A percentile compares a stretch with the other conserved stretches of the same genome.
Conservation (phyloP, 495 filamentous ascomycete species). For the Talaromyces wortmannii region DNA sequence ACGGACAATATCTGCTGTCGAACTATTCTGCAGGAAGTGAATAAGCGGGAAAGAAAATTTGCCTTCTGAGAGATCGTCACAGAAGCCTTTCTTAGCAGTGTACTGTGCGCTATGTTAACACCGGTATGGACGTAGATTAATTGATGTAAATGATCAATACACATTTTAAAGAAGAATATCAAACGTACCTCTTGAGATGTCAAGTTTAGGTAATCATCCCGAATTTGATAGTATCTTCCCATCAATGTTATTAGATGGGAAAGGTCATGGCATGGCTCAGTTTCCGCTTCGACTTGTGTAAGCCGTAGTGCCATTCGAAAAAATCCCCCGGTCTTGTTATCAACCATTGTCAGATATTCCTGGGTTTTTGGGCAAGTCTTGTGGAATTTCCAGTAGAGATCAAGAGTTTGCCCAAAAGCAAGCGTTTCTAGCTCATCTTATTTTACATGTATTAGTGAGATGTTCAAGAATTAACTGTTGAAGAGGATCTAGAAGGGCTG, state of each 20-base stretch:
- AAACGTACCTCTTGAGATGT: conserved; percentile 5
- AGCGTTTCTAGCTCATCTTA: neutral
- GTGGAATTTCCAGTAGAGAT: conserved; percentile 27
- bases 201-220: conserved; percentile 31
- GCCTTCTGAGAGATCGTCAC: conserved; percentile 21
- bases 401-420: conserved; percentile 23
- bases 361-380: conserved; percentile 15
- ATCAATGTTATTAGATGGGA: conserved; percentile 11
- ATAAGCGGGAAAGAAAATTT: conserved; percentile 20
- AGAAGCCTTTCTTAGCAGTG: conserved; percentile 13
- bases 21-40: conserved; percentile 5
- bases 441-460: conserved; percentile 5
- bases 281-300: conserved; percentile 13
- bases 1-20: neutral
- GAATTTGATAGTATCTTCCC: conserved; percentile 25
- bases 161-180: neutral
- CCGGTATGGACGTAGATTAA: neutral
- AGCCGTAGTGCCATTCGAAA: conserved; percentile 23
- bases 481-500: neutral
- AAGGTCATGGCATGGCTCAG: neutral
- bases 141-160: neutral
- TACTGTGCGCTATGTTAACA: conserved; percentile 6
- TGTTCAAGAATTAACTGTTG: neutral
- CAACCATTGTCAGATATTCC: conserved; percentile 28
- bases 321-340: conserved; percentile 30